These are phyloP conservation scores for Pseudogymnoascus sp. DNA, from an alignment of 2,329 filamentous ascomycete species.

Conservation along the genomic window DNA sequence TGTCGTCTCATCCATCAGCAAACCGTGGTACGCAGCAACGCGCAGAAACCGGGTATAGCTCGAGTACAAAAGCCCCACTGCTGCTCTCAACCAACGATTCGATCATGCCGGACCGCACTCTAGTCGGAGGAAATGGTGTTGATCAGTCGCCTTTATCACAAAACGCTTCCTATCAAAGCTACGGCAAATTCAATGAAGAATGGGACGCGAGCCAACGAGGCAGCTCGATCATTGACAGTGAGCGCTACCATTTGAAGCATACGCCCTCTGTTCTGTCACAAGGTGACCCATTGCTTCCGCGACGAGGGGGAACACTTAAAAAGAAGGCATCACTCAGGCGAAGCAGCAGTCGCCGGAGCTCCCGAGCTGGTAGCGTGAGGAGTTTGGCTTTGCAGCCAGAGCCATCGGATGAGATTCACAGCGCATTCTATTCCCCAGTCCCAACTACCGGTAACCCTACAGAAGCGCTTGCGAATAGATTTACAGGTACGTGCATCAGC, in stretches of 20 bases:
- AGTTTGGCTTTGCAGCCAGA: conserved; percentile 67
- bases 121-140: conserved; percentile 14
- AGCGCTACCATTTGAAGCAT: conserved; percentile 25
- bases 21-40: conserved; percentile 1
- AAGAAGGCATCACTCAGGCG: conserved; percentile 80
- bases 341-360: conserved; percentile 70
- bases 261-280: conserved; percentile 38
- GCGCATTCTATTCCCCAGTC: conserved; percentile 82
- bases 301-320: conserved; percentile 67
- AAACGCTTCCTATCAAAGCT: conserved; percentile 18
- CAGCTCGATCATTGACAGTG: conserved; percentile 50
- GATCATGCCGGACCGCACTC: background rate
- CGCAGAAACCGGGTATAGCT: background rate
- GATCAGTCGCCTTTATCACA: conserved; percentile 22
- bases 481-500: conserved; percentile 60
- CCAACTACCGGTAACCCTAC: conserved; percentile 83
- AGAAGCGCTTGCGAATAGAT: conserved; percentile 76
- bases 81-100: background rate
- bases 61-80: background rate
- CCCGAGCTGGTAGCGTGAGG: conserved; percentile 77
- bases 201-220: conserved; percentile 63
- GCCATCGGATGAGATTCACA: conserved; percentile 64
- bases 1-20: background rate
- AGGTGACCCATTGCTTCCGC: conserved; percentile 28
- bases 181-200: conserved; percentile 58